Conservation (phyloP, 2,329 filamentous ascomycete genomes). For the Diaporthe ilicicola region DNA sequence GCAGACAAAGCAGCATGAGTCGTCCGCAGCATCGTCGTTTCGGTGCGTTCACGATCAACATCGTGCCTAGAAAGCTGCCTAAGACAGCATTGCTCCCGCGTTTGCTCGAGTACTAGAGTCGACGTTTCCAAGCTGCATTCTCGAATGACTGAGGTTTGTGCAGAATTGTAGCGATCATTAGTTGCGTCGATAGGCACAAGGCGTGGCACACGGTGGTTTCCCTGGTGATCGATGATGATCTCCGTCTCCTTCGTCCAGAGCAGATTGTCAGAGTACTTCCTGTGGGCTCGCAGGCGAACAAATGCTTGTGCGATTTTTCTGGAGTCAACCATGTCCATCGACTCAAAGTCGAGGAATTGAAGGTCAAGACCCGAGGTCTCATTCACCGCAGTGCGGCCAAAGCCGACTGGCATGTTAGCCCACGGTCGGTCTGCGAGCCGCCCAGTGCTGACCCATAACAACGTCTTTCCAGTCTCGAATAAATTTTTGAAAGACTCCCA, state of each 20-base stretch:
- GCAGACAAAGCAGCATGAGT: too few species aligned
- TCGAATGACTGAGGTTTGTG: too few species aligned
- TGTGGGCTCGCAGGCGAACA: background rate
- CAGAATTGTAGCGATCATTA: too few species aligned
- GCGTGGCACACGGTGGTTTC: slow-evolving; percentile 1
- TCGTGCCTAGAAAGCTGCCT: too few species aligned
- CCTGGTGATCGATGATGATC: slow-evolving; percentile 7
- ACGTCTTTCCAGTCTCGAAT: background rate
- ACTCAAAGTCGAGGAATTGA: background rate
- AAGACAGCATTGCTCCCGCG: too few species aligned
- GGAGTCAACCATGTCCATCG: background rate
- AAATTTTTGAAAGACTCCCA: background rate
- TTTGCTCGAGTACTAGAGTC: too few species aligned
- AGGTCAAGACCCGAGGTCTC: background rate
- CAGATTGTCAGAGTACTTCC: background rate
- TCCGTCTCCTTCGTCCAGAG: slow-evolving; percentile 7
- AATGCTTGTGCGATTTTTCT: background rate
- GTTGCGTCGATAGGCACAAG: background rate
- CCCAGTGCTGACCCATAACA: slow-evolving; percentile 10
- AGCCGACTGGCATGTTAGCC: slow-evolving; percentile 3
- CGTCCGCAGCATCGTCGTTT: too few species aligned
- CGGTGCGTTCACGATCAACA: too few species aligned
- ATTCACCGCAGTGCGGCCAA: slow-evolving; percentile 1
- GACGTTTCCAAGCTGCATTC: too few species aligned
- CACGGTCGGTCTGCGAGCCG: background rate